These are phyloP conservation scores for Phytopythium montanum DNA, from an alignment of 352 stramenopile species.

Conservation along the genomic window DNA sequence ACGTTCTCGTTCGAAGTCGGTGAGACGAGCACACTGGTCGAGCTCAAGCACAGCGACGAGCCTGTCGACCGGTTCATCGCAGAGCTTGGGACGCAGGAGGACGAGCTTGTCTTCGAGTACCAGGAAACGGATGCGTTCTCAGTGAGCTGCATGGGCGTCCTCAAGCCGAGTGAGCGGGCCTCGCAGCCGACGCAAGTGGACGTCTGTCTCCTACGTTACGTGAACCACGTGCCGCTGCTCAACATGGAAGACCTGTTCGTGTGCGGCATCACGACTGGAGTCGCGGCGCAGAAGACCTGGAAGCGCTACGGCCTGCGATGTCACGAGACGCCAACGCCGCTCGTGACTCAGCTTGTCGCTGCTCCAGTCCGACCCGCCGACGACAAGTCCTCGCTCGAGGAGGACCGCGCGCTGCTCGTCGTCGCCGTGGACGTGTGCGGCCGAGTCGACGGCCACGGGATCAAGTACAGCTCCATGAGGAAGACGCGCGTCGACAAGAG, in stretches of 20 bases:
- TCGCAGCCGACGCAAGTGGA: slow-evolving; percentile 28
- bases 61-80: slow-evolving; percentile 56
- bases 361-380: slow-evolving; percentile 18
- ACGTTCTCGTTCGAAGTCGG: slow-evolving; percentile 56
- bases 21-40: slow-evolving; percentile 27
- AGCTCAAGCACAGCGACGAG: slow-evolving; percentile 32
- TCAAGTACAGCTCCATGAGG: slow-evolving; percentile 53
- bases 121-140: slow-evolving; percentile 23
- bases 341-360: slow-evolving; percentile 52
- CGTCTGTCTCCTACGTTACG: slow-evolving; percentile 65
- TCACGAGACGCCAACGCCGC: slow-evolving; percentile 17
- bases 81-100: slow-evolving; percentile 30
- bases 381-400: slow-evolving; percentile 2
- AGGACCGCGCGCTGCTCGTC: slow-evolving; percentile 25
- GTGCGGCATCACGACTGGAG: slow-evolving; percentile 45
- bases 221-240: slow-evolving; percentile 69
- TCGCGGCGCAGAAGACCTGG: slow-evolving; percentile 39
- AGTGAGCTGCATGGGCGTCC: slow-evolving; percentile 45
- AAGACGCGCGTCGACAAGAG: slow-evolving; percentile 52
- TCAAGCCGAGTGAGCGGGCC: slow-evolving; percentile 21
- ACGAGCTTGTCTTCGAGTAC: slow-evolving; percentile 46
- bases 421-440: slow-evolving; percentile 55
- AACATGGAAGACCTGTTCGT: slow-evolving; percentile 53
- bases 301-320: slow-evolving; percentile 58
- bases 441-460: background rate